Evolutionary conservation across 495 filamentous ascomycete species (phyloP).

Genomic region (Durotheca rogersii): DNA sequence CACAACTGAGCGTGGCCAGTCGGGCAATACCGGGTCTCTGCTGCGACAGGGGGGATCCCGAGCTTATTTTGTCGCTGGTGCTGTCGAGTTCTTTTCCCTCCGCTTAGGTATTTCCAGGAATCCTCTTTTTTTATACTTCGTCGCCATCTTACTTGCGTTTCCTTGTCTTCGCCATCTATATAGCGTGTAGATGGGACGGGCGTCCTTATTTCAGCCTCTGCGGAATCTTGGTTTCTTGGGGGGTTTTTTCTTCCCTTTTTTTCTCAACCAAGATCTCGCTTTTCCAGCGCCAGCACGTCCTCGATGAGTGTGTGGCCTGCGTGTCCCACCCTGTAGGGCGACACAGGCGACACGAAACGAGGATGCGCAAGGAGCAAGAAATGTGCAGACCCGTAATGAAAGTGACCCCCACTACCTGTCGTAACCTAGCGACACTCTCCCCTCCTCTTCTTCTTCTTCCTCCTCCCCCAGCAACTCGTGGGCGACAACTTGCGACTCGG

Average conservation of each 20-base stretch:
- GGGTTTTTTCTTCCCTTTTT: not conserved
- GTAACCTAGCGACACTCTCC: too few relatives aligned
- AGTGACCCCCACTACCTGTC: slow-evolving; percentile 18
- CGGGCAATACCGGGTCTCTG: slow-evolving; percentile 32
- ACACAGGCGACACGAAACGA: too few relatives aligned
- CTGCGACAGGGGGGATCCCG: slow-evolving; percentile 18
- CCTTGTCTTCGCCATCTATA: not conserved
- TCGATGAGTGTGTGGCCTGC: too few relatives aligned
- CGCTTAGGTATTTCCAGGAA: not conserved
- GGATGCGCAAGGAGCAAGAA: slow-evolving; percentile 7
- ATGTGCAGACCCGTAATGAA: not conserved
- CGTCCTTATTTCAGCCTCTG: too few relatives aligned
- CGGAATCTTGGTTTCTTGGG: too few relatives aligned
- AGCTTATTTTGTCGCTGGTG: slow-evolving; percentile 9
- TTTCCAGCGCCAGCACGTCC: too few relatives aligned
- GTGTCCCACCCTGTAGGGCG: too few relatives aligned
- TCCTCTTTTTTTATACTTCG: slow-evolving; percentile 21
- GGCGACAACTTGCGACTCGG: slow-evolving; percentile 14
- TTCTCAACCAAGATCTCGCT: too few relatives aligned
- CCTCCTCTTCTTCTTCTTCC: too few relatives aligned
- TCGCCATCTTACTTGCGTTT: not conserved
- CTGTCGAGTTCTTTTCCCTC: not conserved
- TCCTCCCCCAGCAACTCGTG: too few relatives aligned
- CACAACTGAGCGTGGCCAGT: slow-evolving; percentile 7
- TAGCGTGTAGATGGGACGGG: too few relatives aligned